Conservation (phyloP, 2,329 filamentous ascomycete species). For the Ophiostoma tasmaniense region DNA sequence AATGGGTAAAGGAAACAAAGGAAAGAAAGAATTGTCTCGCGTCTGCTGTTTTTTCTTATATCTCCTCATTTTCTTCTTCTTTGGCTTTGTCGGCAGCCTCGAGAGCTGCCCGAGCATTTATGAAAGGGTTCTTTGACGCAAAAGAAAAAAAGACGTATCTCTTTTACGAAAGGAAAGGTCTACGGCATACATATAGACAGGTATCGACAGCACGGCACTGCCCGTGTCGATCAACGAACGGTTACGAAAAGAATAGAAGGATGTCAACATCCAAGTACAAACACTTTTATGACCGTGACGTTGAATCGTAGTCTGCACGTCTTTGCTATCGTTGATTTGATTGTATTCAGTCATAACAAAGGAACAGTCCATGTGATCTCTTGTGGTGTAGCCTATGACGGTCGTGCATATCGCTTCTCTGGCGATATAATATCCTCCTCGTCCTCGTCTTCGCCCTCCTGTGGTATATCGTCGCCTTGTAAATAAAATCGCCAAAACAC, state of each 20-base stretch:
- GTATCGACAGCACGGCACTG: neutral
- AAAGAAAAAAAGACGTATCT: neutral
- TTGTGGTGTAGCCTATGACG: neutral
- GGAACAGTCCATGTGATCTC: neutral
- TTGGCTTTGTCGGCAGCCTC: neutral
- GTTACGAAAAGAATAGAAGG: constrained; percentile 10
- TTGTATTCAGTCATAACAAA: neutral
- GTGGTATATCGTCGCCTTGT: constrained; percentile 7
- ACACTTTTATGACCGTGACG: neutral
- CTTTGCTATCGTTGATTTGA: too few species aligned
- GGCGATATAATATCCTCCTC: neutral
- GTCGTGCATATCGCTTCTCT: neutral
- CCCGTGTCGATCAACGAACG: constrained; percentile 6
- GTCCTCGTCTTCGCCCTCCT: neutral
- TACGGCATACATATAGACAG: constrained; percentile 11
- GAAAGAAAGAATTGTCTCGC: neutral
- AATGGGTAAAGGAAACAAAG: too few species aligned
- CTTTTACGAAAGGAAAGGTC: neutral
- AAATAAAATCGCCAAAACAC: neutral
- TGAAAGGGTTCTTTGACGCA: neutral
- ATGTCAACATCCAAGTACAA: constrained; percentile 12
- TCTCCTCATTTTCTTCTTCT: neutral
- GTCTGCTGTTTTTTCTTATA: neutral
- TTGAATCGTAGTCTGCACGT: neutral
- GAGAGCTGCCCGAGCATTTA: neutral